Conservation (phyloP, 1,284 basidiomycete species). For the Rhizoctonia solani region DNA sequence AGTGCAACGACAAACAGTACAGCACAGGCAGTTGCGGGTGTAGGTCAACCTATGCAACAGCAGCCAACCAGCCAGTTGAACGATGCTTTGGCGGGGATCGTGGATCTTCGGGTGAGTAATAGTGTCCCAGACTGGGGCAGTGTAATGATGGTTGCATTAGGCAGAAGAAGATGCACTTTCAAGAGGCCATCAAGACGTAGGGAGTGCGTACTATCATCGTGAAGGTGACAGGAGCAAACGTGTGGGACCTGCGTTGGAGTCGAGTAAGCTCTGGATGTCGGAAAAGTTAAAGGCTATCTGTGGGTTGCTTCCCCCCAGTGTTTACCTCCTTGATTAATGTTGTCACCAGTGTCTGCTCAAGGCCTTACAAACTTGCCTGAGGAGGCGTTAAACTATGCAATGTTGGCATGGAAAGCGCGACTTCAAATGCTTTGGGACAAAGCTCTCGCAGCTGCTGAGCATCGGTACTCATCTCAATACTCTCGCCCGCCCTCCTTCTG, state of each 20-base stretch:
- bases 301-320: background rate
- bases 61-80: conserved; percentile 57
- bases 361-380: conserved; percentile 54
- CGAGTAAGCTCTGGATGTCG: conserved; percentile 48
- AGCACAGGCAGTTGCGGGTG: conserved; percentile 57
- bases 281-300: conserved; percentile 48
- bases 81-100: conserved; percentile 79
- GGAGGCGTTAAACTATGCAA: conserved; percentile 74
- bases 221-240: conserved; percentile 61
- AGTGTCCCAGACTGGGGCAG: conserved; percentile 8
- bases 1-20: conserved; percentile 6
- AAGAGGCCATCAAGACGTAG: conserved; percentile 15
- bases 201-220: conserved; percentile 50
- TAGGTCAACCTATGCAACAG: conserved; percentile 19
- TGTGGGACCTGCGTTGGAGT: conserved; percentile 50
- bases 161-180: conserved; percentile 75
- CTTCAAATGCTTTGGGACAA: conserved; percentile 69
- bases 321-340: background rate
- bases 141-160: conserved; percentile 47
- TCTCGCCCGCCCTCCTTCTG: conserved; percentile 68
- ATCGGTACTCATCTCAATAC: conserved; percentile 71
- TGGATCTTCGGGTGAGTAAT: conserved; percentile 68
- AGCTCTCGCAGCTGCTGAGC: conserved; percentile 72
- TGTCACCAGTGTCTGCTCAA: conserved; percentile 37
- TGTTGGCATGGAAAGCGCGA: conserved; percentile 74